phyloP scores from a whole-genome alignment of 2,329 filamentous ascomycete genomes.

The Claviceps arundinis region DNA sequence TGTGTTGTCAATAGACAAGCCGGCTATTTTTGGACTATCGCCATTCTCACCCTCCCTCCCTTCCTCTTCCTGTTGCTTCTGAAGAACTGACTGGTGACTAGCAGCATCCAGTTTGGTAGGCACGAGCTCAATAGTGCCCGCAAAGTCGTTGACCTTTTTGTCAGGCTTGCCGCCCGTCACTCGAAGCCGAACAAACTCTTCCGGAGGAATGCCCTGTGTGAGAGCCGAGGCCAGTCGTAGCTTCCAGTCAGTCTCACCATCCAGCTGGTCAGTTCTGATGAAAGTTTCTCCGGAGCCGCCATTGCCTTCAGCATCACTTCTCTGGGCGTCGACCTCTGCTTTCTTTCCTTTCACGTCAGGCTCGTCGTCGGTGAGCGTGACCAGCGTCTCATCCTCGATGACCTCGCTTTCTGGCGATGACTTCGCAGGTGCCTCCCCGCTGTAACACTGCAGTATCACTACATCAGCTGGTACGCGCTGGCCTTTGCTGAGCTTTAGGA shows the following conservation, averaged over 20 bases:
- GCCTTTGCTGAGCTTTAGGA: constrained; percentile 85
- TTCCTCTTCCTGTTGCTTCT: constrained; percentile 11
- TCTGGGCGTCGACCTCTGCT: constrained; percentile 14
- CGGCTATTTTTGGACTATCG: constrained; percentile 42
- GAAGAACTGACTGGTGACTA: constrained; percentile 24
- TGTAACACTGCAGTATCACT: constrained; percentile 74
- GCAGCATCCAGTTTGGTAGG: constrained; percentile 38
- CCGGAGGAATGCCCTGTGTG: constrained; percentile 62
- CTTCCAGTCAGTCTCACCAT: constrained; percentile 99
- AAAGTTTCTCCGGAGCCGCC: constrained; percentile 71
- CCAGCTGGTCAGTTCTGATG: constrained; percentile 91
- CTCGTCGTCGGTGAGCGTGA: constrained; percentile 28
- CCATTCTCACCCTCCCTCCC: neutral
- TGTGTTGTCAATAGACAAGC: constrained; percentile 89
- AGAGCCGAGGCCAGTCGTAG: constrained; percentile 74
- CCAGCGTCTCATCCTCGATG: constrained; percentile 25
- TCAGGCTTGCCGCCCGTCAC: constrained; percentile 84
- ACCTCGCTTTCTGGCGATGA: constrained; percentile 17
- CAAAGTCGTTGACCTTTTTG: constrained; percentile 86
- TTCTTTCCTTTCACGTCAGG: constrained; percentile 21
- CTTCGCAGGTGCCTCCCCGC: constrained; percentile 34
- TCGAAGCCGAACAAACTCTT: constrained; percentile 55
- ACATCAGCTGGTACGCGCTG: constrained; percentile 92
- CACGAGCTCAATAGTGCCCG: constrained; percentile 71
- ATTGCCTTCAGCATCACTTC: constrained; percentile 21